Evolutionary conservation across 2,329 filamentous ascomycete species (phyloP), one percentile per base, ranked within the genome.

Genomic region (Lojkania enalia): DNA sequence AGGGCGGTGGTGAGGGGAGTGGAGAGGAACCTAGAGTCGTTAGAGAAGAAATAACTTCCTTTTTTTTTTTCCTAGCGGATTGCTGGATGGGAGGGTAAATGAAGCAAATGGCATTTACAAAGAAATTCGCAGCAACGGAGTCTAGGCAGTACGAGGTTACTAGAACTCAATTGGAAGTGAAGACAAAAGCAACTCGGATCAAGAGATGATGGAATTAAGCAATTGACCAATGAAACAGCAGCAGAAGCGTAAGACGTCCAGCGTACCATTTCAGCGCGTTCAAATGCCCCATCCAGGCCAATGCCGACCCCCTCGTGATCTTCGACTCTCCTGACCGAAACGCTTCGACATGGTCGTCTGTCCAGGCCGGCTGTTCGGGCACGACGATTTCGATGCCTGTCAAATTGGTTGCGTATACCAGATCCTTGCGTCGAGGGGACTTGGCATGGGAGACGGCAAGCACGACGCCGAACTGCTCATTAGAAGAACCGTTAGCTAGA

Each of bases 201-300:
- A 27, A 7, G 25, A 27, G 25, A 27, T 27, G 25, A 27, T 27
- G 25, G 25, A n/a, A 27, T 27, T n/a, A n/a, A n/a, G n/a, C n/a
- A 33, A 33, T 33, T 33, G 30, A 16, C 30, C 11, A 33, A 33
- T 33, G 9, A 33, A 33, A 33, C 30, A 33, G 30, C 9, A 33
- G 6, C 23, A n/a, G 23, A n/a, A 27, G 7, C n/a, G 14, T n/a
- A n/a, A n/a, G n/a, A n/a, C n/a, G 11, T 15, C 11, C 11, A 7
- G 18, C 50, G 30, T 52, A 65, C 64, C 61, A 66, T 45, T 49
- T 60, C 35, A 74, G 46, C 2, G 64, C 67, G 42, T 69, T 63
- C 30, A 71, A 52, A 51, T 74, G 71, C 16, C 69, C 69, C 40
- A 73, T 53, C 71, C 71, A 73, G 12, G 71, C 71, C 46, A 71